Conservation (phyloP, 257 asterid species). For the Coffea eugenioides region DNA sequence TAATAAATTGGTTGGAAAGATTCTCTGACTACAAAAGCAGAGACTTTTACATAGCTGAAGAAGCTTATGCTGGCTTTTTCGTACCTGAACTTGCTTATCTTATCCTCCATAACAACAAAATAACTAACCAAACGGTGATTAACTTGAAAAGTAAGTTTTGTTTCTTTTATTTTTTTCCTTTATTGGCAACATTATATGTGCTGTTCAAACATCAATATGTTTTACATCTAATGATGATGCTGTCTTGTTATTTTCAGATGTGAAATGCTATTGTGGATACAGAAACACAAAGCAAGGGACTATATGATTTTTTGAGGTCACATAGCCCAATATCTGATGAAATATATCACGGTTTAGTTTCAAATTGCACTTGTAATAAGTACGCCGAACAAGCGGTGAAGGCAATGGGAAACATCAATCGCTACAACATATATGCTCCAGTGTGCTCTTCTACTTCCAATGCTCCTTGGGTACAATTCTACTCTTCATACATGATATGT, state of each 20-base stretch:
- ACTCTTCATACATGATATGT: not conserved
- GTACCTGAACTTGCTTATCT: constrained; percentile 67
- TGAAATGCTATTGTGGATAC: constrained; percentile 26
- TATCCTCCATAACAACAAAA: constrained; percentile 44
- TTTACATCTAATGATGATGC: not conserved
- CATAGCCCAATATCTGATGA: constrained; percentile 28
- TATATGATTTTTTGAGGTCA: constrained; percentile 12
- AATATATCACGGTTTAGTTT: constrained; percentile 9
- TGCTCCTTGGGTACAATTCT: not conserved
- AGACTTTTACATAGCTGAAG: constrained; percentile 56
- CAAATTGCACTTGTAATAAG: not conserved
- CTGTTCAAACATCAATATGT: no score
- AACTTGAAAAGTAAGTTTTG: constrained; percentile 47
- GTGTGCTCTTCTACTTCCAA: not conserved
- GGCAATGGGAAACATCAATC: not conserved
- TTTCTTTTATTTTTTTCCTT: no score
- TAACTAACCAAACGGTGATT: constrained; percentile 47
- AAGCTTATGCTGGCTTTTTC: constrained; percentile 72
- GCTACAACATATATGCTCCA: not conserved
- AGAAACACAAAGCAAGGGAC: not conserved
- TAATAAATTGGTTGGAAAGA: constrained; percentile 67
- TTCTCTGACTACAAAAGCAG: constrained; percentile 62
- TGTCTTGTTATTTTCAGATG: constrained; percentile 12
- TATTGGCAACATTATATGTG: no score
- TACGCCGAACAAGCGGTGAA: no score